phyloP scores from a whole-genome alignment of 2,329 filamentous ascomycete species.

The Paecilomyces formosus region DNA sequence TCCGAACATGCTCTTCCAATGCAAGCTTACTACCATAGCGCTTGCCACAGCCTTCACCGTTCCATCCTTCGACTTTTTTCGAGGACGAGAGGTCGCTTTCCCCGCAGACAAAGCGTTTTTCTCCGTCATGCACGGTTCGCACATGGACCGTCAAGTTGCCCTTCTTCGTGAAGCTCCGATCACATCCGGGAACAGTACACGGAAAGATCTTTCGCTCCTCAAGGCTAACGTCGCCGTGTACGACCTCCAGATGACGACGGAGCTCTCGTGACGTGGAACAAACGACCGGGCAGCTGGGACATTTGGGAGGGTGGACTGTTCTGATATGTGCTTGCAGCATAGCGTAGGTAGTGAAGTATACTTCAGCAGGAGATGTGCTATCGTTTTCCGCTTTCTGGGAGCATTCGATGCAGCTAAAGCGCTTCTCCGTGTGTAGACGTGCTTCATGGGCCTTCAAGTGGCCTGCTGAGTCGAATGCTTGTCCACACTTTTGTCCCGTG shows the following conservation, averaged over 20 bases:
- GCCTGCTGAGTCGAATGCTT: constrained; percentile 65
- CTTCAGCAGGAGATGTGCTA: constrained; percentile 15
- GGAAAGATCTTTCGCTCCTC: constrained; percentile 58
- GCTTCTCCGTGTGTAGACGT: constrained; percentile 60
- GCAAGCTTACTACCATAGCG: constrained; percentile 69
- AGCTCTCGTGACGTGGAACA: constrained; percentile 62
- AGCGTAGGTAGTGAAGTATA: constrained; percentile 64
- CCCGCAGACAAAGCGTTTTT: constrained; percentile 70
- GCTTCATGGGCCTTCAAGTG: constrained; percentile 65
- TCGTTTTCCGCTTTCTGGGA: constrained; percentile 32
- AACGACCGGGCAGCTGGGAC: constrained; percentile 63
- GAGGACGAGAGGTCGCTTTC: constrained; percentile 52
- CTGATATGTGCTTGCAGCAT: constrained; percentile 68
- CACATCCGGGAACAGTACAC: constrained; percentile 63
- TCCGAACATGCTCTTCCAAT: constrained; percentile 77
- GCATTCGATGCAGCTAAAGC: constrained; percentile 75
- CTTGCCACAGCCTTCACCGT: constrained; percentile 62
- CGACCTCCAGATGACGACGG: constrained; percentile 68
- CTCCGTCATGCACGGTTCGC: constrained; percentile 66
- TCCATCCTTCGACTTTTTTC: constrained; percentile 58
- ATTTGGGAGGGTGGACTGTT: constrained; percentile 63
- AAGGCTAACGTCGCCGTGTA: constrained; percentile 56
- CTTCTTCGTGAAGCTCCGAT: constrained; percentile 69
- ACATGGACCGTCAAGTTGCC: constrained; percentile 80
- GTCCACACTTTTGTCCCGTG: constrained; percentile 52